These are phyloP conservation scores for Elsinoe arachidis DNA, from an alignment of 2,329 filamentous ascomycete species.

Conservation along the genomic window DNA sequence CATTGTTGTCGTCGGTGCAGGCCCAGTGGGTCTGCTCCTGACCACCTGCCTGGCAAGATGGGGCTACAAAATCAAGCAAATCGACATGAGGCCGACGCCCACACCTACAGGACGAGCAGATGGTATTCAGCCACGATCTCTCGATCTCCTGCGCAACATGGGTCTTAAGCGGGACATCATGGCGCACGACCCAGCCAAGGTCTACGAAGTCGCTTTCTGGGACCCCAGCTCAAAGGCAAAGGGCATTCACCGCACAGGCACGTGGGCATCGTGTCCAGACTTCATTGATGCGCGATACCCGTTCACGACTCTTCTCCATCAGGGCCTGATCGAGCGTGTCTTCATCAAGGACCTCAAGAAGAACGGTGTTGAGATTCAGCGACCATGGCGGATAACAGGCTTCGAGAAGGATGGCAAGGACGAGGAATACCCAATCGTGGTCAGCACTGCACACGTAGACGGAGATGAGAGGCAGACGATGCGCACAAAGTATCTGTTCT, in stretches of 20 bases:
- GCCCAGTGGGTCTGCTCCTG: slow-evolving; percentile 78
- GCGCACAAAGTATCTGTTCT: slow-evolving; percentile 54
- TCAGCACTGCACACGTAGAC: slow-evolving; percentile 68
- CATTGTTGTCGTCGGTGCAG: slow-evolving; percentile 77
- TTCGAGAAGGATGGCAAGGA: slow-evolving; percentile 54
- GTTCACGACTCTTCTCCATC: slow-evolving; percentile 54
- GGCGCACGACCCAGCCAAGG: slow-evolving; percentile 76
- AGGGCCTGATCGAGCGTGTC: slow-evolving; percentile 54
- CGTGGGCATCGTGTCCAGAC: slow-evolving; percentile 78
- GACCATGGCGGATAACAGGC: slow-evolving; percentile 54
- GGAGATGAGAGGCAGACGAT: slow-evolving; percentile 60
- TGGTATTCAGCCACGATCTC: slow-evolving; percentile 81
- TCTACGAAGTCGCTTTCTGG: slow-evolving; percentile 65
- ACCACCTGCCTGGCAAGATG: slow-evolving; percentile 82
- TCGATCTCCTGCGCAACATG: slow-evolving; percentile 83
- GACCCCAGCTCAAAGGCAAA: slow-evolving; percentile 44
- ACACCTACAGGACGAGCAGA: slow-evolving; percentile 81
- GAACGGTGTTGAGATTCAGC: slow-evolving; percentile 46
- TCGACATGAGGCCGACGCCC: slow-evolving; percentile 80
- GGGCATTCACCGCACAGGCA: slow-evolving; percentile 53
- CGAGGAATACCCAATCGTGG: slow-evolving; percentile 69
- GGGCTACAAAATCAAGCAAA: slow-evolving; percentile 93
- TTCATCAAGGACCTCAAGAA: slow-evolving; percentile 55
- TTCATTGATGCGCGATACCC: slow-evolving; percentile 63
- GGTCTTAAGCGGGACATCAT: slow-evolving; percentile 81